Evolutionary conservation across 805 yeast genomes (phyloP).

Genomic region (Saturnispora quitensis): DNA sequence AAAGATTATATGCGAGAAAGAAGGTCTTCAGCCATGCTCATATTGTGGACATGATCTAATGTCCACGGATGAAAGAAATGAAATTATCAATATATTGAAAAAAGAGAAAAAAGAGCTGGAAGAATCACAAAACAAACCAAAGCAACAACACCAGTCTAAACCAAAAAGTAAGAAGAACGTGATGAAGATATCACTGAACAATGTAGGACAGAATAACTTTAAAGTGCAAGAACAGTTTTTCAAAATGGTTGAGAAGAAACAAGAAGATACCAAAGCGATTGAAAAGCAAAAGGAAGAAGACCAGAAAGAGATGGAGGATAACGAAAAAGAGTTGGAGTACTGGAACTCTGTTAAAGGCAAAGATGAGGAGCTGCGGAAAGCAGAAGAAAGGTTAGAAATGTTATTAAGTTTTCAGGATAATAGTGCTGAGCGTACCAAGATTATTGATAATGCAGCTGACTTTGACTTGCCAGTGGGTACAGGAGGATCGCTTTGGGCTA

Average conservation of each 20-base stretch:
- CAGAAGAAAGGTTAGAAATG: constrained; percentile 65
- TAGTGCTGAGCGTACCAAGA: constrained; percentile 81
- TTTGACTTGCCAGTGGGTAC: constrained; percentile 43
- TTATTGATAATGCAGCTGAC: constrained; percentile 90
- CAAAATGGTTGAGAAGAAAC: constrained; percentile 45
- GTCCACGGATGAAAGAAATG: constrained; percentile 48
- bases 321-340: constrained; percentile 35
- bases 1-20: constrained; percentile 80
- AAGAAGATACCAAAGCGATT: constrained; percentile 26
- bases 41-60: constrained; percentile 67
- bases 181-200: constrained; percentile 43
- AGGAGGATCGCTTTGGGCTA: constrained; percentile 65
- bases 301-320: constrained; percentile 32
- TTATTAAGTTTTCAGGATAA: constrained; percentile 74
- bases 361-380: constrained; percentile 56
- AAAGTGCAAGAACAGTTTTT: constrained; percentile 59
- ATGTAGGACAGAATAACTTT: constrained; percentile 58
- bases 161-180: constrained; percentile 33
- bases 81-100: constrained; percentile 44
- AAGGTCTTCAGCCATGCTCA: constrained; percentile 86
- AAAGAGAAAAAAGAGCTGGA: constrained; percentile 38
- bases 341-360: constrained; percentile 32
- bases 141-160: constrained; percentile 3
- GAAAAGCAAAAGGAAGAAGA: constrained; percentile 31
- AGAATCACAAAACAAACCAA: constrained; percentile 11